Conservation (phyloP, 352 stramenopile species). For the Phytophthora capsici region DNA sequence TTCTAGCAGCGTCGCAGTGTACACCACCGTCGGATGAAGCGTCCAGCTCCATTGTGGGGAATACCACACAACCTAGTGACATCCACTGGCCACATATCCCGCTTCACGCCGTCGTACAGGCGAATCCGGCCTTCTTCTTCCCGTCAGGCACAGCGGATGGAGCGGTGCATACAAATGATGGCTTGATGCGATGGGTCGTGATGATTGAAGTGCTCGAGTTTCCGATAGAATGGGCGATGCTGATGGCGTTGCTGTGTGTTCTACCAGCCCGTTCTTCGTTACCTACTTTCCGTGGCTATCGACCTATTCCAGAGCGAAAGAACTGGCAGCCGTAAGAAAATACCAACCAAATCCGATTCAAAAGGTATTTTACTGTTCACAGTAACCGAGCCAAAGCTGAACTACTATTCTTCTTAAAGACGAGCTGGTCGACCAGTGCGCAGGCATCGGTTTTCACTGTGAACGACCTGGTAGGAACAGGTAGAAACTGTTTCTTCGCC, state of each 20-base stretch:
- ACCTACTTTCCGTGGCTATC: conserved; percentile 63
- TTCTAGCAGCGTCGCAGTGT: conserved; percentile 57
- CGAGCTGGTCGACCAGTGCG: conserved; percentile 58
- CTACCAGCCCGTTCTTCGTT: conserved; percentile 57
- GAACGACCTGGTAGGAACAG: conserved; percentile 70
- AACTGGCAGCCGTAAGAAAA: conserved; percentile 17
- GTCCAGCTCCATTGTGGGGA: conserved; percentile 23
- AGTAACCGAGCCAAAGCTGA: conserved; percentile 19
- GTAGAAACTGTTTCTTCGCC: conserved; percentile 78
- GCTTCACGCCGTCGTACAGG: conserved; percentile 53
- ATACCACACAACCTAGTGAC: conserved; percentile 17
- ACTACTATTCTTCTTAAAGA: conserved; percentile 43
- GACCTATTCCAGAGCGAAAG: conserved; percentile 45
- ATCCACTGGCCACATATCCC: conserved; percentile 43
- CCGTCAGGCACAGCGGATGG: conserved; percentile 32
- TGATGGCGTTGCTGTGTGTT: conserved; percentile 67
- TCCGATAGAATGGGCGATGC: conserved; percentile 62
- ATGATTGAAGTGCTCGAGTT: conserved; percentile 70
- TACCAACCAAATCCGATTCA: too few relatives aligned
- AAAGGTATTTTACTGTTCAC: not conserved
- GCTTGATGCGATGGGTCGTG: conserved; percentile 60
- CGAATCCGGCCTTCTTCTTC: conserved; percentile 75
- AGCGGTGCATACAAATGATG: conserved; percentile 22
- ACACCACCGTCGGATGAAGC: conserved; percentile 22
- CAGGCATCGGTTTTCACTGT: conserved; percentile 81